These are phyloP conservation scores for Gaillardinia entomophila DNA, from an alignment of 805 yeast species.

Conservation along the genomic window DNA sequence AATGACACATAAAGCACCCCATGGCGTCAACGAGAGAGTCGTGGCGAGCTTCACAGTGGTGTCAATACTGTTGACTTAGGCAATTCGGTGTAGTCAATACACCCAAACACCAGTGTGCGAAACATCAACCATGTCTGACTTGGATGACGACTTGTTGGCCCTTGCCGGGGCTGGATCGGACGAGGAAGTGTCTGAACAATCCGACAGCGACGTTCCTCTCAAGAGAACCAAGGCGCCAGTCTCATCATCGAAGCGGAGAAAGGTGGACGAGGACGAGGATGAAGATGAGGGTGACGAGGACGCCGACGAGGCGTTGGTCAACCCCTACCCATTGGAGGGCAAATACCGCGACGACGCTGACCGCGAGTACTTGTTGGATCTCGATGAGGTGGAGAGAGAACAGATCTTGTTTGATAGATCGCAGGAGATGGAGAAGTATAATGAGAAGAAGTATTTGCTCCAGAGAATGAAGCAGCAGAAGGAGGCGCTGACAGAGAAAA, in stretches of 20 bases:
- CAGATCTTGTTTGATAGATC: slow-evolving; percentile 85
- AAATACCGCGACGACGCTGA: slow-evolving; percentile 83
- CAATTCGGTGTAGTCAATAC: too few species aligned
- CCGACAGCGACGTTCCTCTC: slow-evolving; percentile 16
- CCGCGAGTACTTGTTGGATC: slow-evolving; percentile 52
- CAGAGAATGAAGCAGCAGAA: slow-evolving; percentile 67
- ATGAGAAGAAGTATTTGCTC: slow-evolving; percentile 77
- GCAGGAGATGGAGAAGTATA: slow-evolving; percentile 83
- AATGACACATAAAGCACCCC: too few species aligned
- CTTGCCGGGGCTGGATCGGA: slow-evolving; percentile 48
- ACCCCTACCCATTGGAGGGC: slow-evolving; percentile 93
- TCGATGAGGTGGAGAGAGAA: slow-evolving; percentile 94
- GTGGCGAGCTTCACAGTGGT: too few species aligned
- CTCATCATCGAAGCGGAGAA: slow-evolving; percentile 26
- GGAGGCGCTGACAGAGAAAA: slow-evolving; percentile 8
- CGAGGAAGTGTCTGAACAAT: slow-evolving; percentile 38
- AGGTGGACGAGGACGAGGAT: slow-evolving; percentile 21
- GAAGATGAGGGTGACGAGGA: slow-evolving; percentile 25
- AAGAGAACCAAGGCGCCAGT: slow-evolving; percentile 23
- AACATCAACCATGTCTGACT: slow-evolving; percentile 54
- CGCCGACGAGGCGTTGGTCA: slow-evolving; percentile 35
- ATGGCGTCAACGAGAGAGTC: too few species aligned
- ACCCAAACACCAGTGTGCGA: too few species aligned
- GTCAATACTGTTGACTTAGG: too few species aligned
- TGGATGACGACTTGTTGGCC: slow-evolving; percentile 94